phyloP scores from a whole-genome alignment of 225 moss, liverwort and hornwort genomes.

The Marchantia polymorpha region DNA sequence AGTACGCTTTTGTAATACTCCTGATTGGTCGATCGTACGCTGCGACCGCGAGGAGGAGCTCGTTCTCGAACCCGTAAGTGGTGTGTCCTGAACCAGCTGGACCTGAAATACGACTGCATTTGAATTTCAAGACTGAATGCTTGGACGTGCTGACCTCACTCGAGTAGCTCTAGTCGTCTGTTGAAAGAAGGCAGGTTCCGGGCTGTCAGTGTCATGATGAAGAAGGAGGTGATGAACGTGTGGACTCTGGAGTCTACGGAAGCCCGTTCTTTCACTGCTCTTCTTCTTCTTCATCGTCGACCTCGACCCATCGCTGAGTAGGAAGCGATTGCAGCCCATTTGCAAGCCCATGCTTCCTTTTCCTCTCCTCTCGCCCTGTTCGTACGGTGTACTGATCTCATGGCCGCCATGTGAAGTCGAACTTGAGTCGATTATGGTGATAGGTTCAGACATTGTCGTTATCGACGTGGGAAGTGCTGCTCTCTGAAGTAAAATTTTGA shows the following conservation, averaged over 20 bases:
- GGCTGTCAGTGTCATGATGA: neutral
- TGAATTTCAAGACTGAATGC: neutral
- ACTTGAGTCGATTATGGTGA: neutral
- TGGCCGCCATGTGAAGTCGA: neutral
- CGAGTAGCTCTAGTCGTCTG: neutral
- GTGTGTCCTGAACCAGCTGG: neutral
- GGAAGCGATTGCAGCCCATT: neutral
- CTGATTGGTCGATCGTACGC: neutral
- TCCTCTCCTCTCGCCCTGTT: neutral
- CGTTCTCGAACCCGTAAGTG: neutral
- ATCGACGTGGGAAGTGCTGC: neutral
- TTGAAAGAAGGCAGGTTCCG: neutral
- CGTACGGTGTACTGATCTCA: neutral
- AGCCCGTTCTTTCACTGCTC: neutral
- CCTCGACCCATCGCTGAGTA: neutral
- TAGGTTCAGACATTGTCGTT: neutral
- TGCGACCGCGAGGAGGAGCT: neutral
- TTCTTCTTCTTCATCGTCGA: neutral
- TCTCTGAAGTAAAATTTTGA: neutral
- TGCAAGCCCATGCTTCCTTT: neutral
- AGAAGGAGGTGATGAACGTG: neutral
- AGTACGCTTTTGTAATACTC: neutral
- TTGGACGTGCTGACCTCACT: neutral
- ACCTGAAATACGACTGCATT: neutral
- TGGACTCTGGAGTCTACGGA: neutral